Percentiles rank a stretch among this genome's conserved stretches.
Evolutionary conservation across 2,329 filamentous ascomycete species (phyloP).

Genomic region (Chaetomium globosum): DNA sequence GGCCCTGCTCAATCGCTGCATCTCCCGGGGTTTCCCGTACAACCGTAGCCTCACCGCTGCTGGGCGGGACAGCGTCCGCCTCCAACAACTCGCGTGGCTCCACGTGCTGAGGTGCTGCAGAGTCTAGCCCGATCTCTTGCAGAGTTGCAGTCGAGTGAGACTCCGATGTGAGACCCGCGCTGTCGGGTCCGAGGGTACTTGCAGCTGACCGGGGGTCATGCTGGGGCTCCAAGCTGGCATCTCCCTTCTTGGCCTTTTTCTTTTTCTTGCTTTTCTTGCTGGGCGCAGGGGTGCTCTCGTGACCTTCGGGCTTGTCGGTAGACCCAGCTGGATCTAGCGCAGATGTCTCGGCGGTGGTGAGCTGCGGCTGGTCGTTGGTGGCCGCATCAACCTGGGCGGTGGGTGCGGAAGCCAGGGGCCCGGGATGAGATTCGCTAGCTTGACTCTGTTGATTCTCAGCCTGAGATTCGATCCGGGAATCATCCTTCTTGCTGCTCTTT

Average conservation of each 20-base stretch:
- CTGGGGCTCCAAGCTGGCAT: constrained; percentile 11
- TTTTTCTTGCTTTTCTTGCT: constrained; percentile 43
- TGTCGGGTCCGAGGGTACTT: constrained; percentile 7
- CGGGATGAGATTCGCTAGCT: constrained; percentile 1
- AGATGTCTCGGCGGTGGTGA: neutral
- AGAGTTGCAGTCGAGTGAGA: constrained; percentile 15
- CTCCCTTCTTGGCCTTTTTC: constrained; percentile 48
- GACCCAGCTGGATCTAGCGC: neutral
- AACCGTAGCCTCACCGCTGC: constrained; percentile 26
- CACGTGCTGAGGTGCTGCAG: constrained; percentile 22
- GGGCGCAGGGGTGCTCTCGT: constrained; percentile 1
- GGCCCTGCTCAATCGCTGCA: constrained; percentile 10
- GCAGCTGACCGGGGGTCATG: neutral
- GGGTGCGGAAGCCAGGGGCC: neutral
- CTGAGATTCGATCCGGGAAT: constrained; percentile 34
- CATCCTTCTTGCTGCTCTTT: constrained; percentile 38
- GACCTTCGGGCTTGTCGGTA: neutral
- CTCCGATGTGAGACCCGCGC: constrained; percentile 8
- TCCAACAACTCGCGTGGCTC: constrained; percentile 22
- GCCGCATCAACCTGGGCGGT: neutral
- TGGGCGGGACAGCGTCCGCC: constrained; percentile 15
- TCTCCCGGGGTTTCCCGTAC: constrained; percentile 8
- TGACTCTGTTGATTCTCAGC: constrained; percentile 11
- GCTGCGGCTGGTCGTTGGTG: neutral
- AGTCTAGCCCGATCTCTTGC: constrained; percentile 15